Conservation (phyloP, 768 basidiomycete species). For the Kwoniella heveanensis region DNA sequence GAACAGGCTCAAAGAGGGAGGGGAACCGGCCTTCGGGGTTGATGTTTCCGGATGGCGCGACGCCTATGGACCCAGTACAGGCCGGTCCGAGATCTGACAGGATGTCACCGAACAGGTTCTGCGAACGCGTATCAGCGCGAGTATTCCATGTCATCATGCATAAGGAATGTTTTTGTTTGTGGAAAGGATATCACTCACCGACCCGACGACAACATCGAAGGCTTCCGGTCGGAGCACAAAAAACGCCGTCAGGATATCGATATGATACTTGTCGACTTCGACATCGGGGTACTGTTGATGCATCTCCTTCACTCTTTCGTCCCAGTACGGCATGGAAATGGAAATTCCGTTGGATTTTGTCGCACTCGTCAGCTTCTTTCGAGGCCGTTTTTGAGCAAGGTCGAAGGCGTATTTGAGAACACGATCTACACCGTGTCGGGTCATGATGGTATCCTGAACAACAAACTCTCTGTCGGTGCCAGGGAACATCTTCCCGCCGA, state of each 20-base stretch:
- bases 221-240: slow-evolving; percentile 29
- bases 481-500: slow-evolving; percentile 59
- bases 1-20: slow-evolving; percentile 98
- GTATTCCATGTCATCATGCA: too few species aligned
- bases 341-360: slow-evolving; percentile 61
- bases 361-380: slow-evolving; percentile 62
- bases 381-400: slow-evolving; percentile 60
- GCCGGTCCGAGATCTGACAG: slow-evolving; percentile 98
- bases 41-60: slow-evolving; percentile 97
- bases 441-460: slow-evolving; percentile 59
- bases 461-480: slow-evolving; percentile 34
- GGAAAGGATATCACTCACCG: slow-evolving; percentile 64
- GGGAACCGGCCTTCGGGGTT: slow-evolving; percentile 49
- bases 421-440: slow-evolving; percentile 60
- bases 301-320: slow-evolving; percentile 23
- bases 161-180: background rate
- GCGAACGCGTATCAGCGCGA: background rate
- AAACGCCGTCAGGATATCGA: slow-evolving; percentile 29
- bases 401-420: slow-evolving; percentile 64
- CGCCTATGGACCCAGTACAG: slow-evolving; percentile 92
- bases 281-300: slow-evolving; percentile 18
- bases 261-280: slow-evolving; percentile 27
- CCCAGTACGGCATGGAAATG: slow-evolving; percentile 34
- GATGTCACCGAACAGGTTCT: slow-evolving; percentile 66
- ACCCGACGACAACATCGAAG: slow-evolving; percentile 31